Evolutionary conservation across 2,329 filamentous ascomycete genomes (phyloP).

Genomic region (Mollisiaceae sp.): DNA sequence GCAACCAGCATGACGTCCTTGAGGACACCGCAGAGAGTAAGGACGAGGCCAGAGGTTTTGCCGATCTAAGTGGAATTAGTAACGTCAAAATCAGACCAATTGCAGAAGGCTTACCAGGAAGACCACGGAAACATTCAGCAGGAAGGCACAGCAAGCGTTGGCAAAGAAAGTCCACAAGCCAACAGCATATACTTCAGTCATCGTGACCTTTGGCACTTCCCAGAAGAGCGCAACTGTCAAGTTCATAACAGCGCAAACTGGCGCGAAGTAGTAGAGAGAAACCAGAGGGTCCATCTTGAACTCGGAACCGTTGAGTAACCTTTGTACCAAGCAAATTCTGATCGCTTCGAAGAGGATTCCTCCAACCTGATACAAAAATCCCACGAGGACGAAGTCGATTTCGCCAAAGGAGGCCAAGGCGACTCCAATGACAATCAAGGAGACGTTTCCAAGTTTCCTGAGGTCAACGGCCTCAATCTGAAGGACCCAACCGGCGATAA

Average conservation of each 20-base stretch:
- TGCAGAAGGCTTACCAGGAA: constrained; percentile 69
- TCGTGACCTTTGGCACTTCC: constrained; percentile 72
- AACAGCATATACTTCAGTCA: constrained; percentile 74
- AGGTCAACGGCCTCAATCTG: constrained; percentile 80
- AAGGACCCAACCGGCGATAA: constrained; percentile 87
- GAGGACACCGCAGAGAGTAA: constrained; percentile 85
- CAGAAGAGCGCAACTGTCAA: constrained; percentile 72
- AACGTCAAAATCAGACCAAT: neutral
- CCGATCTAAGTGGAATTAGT: constrained; percentile 66
- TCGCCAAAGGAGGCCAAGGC: constrained; percentile 94
- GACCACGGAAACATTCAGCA: constrained; percentile 84
- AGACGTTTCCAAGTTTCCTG: constrained; percentile 90
- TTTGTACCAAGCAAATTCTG: constrained; percentile 83
- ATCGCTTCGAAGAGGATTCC: constrained; percentile 84
- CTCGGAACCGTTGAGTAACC: constrained; percentile 78
- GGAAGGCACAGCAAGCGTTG: constrained; percentile 79
- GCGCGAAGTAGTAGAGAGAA: constrained; percentile 89
- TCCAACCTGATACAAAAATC: constrained; percentile 78
- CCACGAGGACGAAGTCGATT: constrained; percentile 86
- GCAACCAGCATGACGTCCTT: constrained; percentile 86
- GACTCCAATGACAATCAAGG: constrained; percentile 92
- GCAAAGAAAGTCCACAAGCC: constrained; percentile 74
- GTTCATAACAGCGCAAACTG: constrained; percentile 84
- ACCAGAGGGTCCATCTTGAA: constrained; percentile 93
- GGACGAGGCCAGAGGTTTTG: constrained; percentile 84